Percentiles rank a stretch among this genome's conserved stretches.
Evolutionary conservation across 805 yeast genomes (phyloP).

Genomic region (Ogataea paradorogensis): DNA sequence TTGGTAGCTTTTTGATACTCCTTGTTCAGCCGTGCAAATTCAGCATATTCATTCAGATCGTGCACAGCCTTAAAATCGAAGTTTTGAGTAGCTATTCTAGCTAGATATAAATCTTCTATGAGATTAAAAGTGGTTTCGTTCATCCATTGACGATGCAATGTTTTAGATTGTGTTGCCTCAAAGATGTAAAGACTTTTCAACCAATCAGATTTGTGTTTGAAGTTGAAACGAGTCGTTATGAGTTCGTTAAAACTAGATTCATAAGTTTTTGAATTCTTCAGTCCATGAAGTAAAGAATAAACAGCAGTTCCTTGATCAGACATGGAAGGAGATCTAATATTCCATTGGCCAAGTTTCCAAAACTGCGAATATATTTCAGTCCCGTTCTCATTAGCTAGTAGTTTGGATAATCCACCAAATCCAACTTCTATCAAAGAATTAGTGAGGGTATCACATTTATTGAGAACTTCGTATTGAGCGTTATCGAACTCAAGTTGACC

Average conservation of each 20-base stretch:
- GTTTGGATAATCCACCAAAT: slow-evolving; percentile 51
- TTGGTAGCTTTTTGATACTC: slow-evolving; percentile 51
- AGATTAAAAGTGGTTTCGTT: neutral
- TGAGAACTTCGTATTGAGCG: slow-evolving; percentile 51
- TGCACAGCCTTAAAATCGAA: slow-evolving; percentile 4
- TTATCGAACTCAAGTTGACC: slow-evolving; percentile 48
- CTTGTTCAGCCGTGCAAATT: slow-evolving; percentile 36
- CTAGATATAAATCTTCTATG: slow-evolving; percentile 2
- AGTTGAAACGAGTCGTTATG: neutral
- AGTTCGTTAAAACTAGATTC: neutral
- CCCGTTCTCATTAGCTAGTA: slow-evolving; percentile 26
- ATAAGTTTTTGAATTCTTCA: neutral
- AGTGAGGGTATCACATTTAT: slow-evolving; percentile 6
- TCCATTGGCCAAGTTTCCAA: slow-evolving; percentile 81
- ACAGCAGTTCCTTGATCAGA: slow-evolving; percentile 43
- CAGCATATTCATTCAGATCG: slow-evolving; percentile 44
- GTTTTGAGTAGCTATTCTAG: slow-evolving; percentile 1
- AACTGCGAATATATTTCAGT: slow-evolving; percentile 53
- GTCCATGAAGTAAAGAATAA: slow-evolving; percentile 48
- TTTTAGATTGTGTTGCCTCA: neutral
- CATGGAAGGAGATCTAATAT: slow-evolving; percentile 48
- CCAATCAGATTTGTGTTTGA: slow-evolving; percentile 1
- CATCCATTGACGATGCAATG: slow-evolving; percentile 1
- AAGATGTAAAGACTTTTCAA: slow-evolving; percentile 3
- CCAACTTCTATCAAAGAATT: slow-evolving; percentile 46